Conservation (phyloP, 306 rosid genomes). For the Begonia fuchsioides region DNA sequence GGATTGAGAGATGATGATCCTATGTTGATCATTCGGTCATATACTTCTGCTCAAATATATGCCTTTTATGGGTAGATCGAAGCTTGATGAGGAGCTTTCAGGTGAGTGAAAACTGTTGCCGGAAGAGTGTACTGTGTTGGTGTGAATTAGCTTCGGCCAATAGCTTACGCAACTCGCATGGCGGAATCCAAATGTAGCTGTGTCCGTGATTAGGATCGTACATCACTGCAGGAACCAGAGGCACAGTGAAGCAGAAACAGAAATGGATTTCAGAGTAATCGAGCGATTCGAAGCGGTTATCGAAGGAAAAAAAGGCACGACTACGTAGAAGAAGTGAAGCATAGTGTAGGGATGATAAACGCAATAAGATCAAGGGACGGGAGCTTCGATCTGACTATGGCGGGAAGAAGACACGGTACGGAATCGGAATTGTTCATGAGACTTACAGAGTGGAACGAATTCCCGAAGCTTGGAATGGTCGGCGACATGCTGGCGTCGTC, state of each 20-base stretch:
- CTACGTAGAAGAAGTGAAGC: slow-evolving; percentile 20
- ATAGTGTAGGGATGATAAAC: slow-evolving; percentile 25
- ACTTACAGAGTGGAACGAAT: slow-evolving; percentile 39
- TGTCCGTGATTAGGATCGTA: slow-evolving; percentile 13
- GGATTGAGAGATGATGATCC: too few relatives aligned
- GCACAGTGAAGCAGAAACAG: background rate
- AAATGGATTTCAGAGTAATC: slow-evolving; percentile 18
- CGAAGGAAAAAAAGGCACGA: slow-evolving; percentile 9
- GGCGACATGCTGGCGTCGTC: slow-evolving; percentile 43
- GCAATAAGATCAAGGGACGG: slow-evolving; percentile 22
- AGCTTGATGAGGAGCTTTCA: too few relatives aligned
- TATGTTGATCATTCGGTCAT: too few relatives aligned
- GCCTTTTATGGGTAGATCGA: too few relatives aligned
- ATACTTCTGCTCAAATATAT: too few relatives aligned
- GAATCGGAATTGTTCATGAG: slow-evolving; percentile 26
- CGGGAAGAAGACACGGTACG: slow-evolving; percentile 34
- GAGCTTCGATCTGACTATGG: slow-evolving; percentile 27
- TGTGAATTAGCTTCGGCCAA: too few relatives aligned
- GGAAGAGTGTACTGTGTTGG: too few relatives aligned
- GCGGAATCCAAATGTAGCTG: slow-evolving; percentile 4
- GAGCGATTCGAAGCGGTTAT: slow-evolving; percentile 14
- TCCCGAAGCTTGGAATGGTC: slow-evolving; percentile 41
- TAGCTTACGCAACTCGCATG: slow-evolving; percentile 8
- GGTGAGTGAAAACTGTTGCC: too few relatives aligned
- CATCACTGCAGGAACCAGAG: background rate